Conservation (phyloP, 2,329 filamentous ascomycete species). For the Aspergillus sp. region DNA sequence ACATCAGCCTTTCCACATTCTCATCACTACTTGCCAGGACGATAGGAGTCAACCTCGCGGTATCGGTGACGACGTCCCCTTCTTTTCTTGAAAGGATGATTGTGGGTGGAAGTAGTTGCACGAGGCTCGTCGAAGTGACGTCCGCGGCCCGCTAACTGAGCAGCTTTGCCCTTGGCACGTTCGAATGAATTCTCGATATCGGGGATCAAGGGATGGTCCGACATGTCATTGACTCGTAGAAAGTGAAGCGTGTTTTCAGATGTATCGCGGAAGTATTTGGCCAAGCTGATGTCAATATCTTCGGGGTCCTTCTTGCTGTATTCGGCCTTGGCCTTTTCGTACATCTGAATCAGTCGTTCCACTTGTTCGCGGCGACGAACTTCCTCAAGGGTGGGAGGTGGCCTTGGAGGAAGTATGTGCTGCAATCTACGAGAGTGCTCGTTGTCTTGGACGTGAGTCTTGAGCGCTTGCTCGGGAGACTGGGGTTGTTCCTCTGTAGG, state of each 20-base stretch:
- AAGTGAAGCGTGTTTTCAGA: constrained; percentile 45
- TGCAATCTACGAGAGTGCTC: background rate
- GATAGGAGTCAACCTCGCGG: constrained; percentile 28
- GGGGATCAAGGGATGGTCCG: constrained; percentile 30
- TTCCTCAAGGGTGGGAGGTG: background rate
- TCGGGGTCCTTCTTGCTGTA: constrained; percentile 33
- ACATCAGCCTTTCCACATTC: background rate
- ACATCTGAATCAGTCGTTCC: constrained; percentile 32
- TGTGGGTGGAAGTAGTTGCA: background rate
- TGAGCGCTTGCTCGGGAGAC: background rate
- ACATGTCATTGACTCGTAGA: constrained; percentile 27
- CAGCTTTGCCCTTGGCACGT: constrained; percentile 38
- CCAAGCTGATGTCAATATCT: constrained; percentile 27
- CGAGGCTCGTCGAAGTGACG: constrained; percentile 38
- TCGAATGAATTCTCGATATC: constrained; percentile 38
- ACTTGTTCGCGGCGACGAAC: constrained; percentile 8
- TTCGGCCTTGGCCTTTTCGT: constrained; percentile 40
- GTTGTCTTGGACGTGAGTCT: background rate
- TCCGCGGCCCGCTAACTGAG: constrained; percentile 39
- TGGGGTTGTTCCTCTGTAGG: background rate
- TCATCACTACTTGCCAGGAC: constrained; percentile 9
- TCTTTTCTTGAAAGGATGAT: constrained; percentile 3
- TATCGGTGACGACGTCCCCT: constrained; percentile 16
- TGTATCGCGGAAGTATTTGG: constrained; percentile 47
- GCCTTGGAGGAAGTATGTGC: background rate